Conservation (phyloP, 768 basidiomycete genomes). For the Mycena galopus region DNA sequence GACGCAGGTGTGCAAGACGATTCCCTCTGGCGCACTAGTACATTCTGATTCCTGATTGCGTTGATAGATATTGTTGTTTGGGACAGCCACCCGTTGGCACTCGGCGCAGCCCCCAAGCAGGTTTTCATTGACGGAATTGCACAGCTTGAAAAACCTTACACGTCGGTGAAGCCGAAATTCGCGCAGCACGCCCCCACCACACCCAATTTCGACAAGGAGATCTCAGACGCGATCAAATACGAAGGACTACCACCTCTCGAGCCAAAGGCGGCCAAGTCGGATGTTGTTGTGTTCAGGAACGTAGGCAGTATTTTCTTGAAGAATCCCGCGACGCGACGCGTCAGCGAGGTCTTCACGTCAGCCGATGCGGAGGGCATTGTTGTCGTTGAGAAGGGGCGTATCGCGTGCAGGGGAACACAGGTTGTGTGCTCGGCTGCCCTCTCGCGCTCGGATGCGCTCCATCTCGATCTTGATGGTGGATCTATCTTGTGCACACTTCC, state of each 20-base stretch:
- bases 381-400: constrained; percentile 22
- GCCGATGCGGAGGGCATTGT: constrained; percentile 21
- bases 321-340: not conserved
- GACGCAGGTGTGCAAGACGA: constrained; percentile 66
- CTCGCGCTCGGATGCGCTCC: constrained; percentile 10
- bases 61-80: constrained; percentile 65
- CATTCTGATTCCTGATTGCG: not conserved
- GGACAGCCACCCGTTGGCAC: constrained; percentile 83
- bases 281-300: constrained; percentile 30
- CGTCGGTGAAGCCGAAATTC: constrained; percentile 57
- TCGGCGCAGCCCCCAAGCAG: constrained; percentile 85
- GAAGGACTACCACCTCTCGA: constrained; percentile 75
- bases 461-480: constrained; percentile 33
- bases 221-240: constrained; percentile 68
- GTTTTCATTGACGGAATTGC: constrained; percentile 89
- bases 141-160: constrained; percentile 60
- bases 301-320: constrained; percentile 27
- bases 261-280: constrained; percentile 2
- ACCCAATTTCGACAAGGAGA: constrained; percentile 76
- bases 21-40: too few species aligned
- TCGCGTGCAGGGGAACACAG: constrained; percentile 21
- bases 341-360: constrained; percentile 22
- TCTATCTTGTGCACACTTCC: constrained; percentile 19
- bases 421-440: constrained; percentile 10
- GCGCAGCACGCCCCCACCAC: constrained; percentile 65